Evolutionary conservation across 768 basidiomycete species (phyloP).

Genomic region (Pulveroboletus ravenelii): DNA sequence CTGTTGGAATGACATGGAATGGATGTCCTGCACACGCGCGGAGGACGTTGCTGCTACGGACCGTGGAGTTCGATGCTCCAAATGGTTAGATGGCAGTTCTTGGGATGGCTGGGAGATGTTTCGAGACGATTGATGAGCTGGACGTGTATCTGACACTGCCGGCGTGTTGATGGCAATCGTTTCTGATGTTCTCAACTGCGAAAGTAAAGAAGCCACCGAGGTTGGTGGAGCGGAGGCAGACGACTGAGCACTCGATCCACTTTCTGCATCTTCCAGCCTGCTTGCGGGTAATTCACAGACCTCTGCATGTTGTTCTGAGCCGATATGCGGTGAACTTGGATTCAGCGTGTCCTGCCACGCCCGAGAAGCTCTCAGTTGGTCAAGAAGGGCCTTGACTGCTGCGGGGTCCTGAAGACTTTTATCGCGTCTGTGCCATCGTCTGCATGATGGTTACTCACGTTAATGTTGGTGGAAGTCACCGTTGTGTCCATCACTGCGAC

Average conservation of each 20-base stretch:
- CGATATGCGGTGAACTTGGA: slow-evolving; percentile 4
- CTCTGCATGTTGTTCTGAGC: background rate
- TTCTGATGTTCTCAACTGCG: slow-evolving; percentile 46
- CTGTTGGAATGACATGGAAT: slow-evolving; percentile 59
- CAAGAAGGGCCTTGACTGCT: slow-evolving; percentile 65
- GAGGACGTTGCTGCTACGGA: slow-evolving; percentile 3
- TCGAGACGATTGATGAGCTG: slow-evolving; percentile 10
- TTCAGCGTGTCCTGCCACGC: slow-evolving; percentile 57
- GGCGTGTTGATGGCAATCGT: slow-evolving; percentile 11
- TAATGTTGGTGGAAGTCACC: slow-evolving; percentile 49
- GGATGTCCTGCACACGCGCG: slow-evolving; percentile 34
- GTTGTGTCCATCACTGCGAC: background rate
- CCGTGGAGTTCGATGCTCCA: slow-evolving; percentile 14
- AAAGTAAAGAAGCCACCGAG: slow-evolving; percentile 58
- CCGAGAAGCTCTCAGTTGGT: slow-evolving; percentile 60
- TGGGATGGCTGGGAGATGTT: slow-evolving; percentile 10
- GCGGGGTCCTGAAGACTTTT: slow-evolving; percentile 50
- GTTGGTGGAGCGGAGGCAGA: slow-evolving; percentile 23
- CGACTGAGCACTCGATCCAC: slow-evolving; percentile 3
- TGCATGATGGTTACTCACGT: slow-evolving; percentile 35
- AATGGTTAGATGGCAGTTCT: slow-evolving; percentile 8
- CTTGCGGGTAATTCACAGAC: slow-evolving; percentile 7
- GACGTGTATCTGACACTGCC: slow-evolving; percentile 6
- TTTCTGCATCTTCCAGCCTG: slow-evolving; percentile 3
- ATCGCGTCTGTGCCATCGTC: background rate